These are phyloP conservation scores for Ceratobasidium sp. DNA, from an alignment of 1,284 basidiomycete species.

Conservation along the genomic window DNA sequence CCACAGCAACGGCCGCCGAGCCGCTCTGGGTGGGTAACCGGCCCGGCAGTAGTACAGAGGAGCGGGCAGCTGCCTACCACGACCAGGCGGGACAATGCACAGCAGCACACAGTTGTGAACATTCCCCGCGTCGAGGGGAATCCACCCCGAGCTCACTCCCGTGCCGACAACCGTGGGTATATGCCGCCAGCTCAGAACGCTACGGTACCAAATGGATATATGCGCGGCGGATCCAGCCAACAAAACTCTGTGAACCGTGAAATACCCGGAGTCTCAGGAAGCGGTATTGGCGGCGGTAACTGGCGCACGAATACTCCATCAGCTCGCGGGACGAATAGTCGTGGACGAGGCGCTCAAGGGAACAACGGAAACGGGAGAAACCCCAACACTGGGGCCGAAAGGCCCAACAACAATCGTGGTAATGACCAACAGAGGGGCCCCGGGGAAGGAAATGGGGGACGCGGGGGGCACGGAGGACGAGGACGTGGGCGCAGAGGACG, in stretches of 20 bases:
- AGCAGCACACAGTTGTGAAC: not conserved
- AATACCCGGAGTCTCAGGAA: not conserved
- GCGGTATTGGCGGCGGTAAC: no score
- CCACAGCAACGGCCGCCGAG: not conserved
- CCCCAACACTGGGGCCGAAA: not conserved
- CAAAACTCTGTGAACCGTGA: not conserved
- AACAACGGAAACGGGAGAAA: not conserved
- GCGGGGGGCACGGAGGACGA: no score
- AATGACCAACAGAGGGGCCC: not conserved
- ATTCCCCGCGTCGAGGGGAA: no score
- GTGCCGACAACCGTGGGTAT: not conserved
- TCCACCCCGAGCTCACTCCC: no score
- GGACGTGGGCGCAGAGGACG: no score
- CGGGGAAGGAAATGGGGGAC: not conserved
- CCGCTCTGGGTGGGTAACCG: not conserved
- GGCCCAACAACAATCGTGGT: not conserved
- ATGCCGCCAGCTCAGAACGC: not conserved
- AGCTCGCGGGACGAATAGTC: not conserved
- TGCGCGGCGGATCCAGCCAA: not conserved
- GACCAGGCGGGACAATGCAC: not conserved
- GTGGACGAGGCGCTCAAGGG: not conserved
- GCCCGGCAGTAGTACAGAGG: no score
- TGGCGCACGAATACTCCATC: not conserved
- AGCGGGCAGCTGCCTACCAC: not conserved
- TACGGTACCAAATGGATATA: not conserved